Percentiles rank a stretch among this genome's conserved stretches.
These are phyloP conservation scores for Plantago elongata DNA, from an alignment of 257 asterid species.

Conservation along the genomic window DNA sequence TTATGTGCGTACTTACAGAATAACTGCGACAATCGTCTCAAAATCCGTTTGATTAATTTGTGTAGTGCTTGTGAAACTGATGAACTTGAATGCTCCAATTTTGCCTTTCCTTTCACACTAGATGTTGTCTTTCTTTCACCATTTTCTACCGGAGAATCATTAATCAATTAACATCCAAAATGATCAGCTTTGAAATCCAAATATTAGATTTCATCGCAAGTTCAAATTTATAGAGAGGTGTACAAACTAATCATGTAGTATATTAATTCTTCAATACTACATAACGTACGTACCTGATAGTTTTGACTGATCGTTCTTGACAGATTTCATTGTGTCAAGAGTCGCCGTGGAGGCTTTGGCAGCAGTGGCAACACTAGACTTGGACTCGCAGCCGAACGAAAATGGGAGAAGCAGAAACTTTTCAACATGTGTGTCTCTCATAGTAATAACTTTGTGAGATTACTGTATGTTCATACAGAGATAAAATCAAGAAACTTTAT, in stretches of 20 bases:
- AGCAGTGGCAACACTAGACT: slow-evolving; percentile 30
- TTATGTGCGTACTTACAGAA: slow-evolving; percentile 22
- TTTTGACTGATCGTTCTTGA: neutral
- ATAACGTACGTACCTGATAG: neutral
- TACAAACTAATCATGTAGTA: no score
- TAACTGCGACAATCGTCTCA: slow-evolving; percentile 31
- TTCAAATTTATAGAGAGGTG: no score
- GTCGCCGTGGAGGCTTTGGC: slow-evolving; percentile 19
- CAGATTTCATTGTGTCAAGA: slow-evolving; percentile 11
- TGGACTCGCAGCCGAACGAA: slow-evolving; percentile 35
- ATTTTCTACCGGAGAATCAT: slow-evolving; percentile 20
- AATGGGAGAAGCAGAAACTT: slow-evolving; percentile 31
- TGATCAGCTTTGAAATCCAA: no score
- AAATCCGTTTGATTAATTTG: slow-evolving; percentile 23
- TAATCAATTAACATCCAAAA: no score
- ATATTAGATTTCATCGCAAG: no score
- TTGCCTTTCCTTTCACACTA: slow-evolving; percentile 22
- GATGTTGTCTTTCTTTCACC: slow-evolving; percentile 16
- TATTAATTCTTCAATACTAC: no score
- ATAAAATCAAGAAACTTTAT: neutral
- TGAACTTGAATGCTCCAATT: slow-evolving; percentile 15
- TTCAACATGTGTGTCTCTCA: slow-evolving; percentile 26
- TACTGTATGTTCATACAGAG: neutral
- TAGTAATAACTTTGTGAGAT: slow-evolving; percentile 1
- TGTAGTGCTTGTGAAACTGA: slow-evolving; percentile 25